Base-by-base conservation (phyloP, 1,139 yeast species). In the Saccharomyces hybrid region DNA sequence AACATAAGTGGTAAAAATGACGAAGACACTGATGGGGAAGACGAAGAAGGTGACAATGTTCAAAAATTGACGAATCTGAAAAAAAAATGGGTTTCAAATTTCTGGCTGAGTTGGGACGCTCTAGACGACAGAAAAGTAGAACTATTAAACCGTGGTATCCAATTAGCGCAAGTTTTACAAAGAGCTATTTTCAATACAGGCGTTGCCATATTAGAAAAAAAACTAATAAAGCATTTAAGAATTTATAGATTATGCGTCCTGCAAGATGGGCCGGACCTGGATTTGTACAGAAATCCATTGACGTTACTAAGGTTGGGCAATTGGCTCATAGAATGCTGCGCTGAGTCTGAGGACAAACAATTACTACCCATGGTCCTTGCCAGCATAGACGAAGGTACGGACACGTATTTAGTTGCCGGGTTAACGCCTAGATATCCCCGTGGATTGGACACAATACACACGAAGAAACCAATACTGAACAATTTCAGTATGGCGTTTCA, bases 51-150 rank as follows among this genome's bases (percentile, higher is more conserved):
- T 7, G 63, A 57, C 5, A 59, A 63, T 14, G 66, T 67, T 0
- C 69, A 61, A n/a, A 66, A 63, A 20, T 53, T 60, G 9, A 71
- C 72, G 14, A 73, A 73, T 53, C 75, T 83, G 64, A 52, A 51
- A 51, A 80, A 83, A 61, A 78, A 80, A 50, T 93, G 97, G 95
- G 83, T 91, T 2, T 79, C 81, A 52, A 90, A 91, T 67, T 95
- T 95, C 69, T 93, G 99, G 98, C 78, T 83, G 32, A 88, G 96
- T 13, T 95, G 96, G 95, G 99, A 93, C 72, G 89, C 98, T 0
- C 75, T 91, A 51, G 84, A 83, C 68, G 76, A 77, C 50, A 68
- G 68, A 38, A 68, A 75, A 41, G 78, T 83, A 54, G 88, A 84
- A 44, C 70, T 84, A 6, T 75, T 93, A 30, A 69, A 78, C 44